A percentile compares a stretch with the other conserved stretches of the same genome.
Evolutionary conservation across 257 asterid genomes (phyloP).

Genomic region (Solanum corneliomulleri): DNA sequence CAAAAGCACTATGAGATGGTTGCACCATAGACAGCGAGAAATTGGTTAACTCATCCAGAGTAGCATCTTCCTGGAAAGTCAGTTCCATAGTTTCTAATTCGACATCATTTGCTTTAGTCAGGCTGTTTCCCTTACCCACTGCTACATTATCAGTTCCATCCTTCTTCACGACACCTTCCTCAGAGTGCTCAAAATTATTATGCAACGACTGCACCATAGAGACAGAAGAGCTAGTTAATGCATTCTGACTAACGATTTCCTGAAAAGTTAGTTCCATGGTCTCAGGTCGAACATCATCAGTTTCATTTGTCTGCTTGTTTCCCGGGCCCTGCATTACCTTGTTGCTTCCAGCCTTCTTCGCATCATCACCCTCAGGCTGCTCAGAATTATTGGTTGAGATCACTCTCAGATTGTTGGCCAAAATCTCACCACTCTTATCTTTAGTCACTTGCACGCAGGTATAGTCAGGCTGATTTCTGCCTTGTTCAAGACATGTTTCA

Average conservation of each 20-base stretch:
- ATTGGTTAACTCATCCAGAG: background rate
- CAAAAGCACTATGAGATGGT: conserved; percentile 40
- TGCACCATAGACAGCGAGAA: conserved; percentile 14
- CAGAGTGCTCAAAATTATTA: conserved; percentile 26
- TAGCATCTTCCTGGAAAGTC: background rate
- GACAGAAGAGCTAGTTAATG: conserved; percentile 27
- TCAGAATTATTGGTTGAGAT: conserved; percentile 19
- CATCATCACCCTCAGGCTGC: conserved; percentile 22
- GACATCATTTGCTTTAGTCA: background rate
- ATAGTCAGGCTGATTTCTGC: conserved; percentile 16
- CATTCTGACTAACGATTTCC: conserved; percentile 33
- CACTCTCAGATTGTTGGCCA: conserved; percentile 19
- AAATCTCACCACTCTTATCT: conserved; percentile 15
- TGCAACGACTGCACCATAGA: conserved; percentile 43
- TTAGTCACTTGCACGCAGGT: conserved; percentile 17
- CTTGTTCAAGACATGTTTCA: conserved; percentile 16
- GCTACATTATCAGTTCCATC: conserved; percentile 14
- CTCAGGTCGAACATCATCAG: conserved; percentile 24
- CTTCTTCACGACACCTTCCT: background rate
- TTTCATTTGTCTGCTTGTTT: conserved; percentile 14
- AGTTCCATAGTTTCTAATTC: background rate
- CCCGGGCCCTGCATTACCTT: conserved; percentile 24
- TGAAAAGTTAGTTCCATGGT: conserved; percentile 32
- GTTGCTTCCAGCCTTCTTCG: conserved; percentile 17
- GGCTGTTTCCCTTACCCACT: background rate